Conservation (phyloP, 2,329 filamentous ascomycete genomes). For the Chaetomium olivaceum region DNA sequence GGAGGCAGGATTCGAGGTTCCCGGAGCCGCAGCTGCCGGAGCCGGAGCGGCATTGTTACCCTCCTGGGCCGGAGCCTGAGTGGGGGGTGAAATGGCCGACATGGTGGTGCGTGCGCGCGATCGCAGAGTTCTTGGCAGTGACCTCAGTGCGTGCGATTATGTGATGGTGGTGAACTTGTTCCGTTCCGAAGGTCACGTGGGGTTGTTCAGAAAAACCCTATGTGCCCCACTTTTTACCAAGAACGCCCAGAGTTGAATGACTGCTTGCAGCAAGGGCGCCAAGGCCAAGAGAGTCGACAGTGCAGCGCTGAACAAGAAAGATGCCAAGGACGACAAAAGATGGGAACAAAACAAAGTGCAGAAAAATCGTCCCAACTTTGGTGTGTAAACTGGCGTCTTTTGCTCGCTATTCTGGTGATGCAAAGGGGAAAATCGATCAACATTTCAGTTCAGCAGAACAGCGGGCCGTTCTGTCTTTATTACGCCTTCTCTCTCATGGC, state of each 20-base stretch:
- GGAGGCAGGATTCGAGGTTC: slow-evolving; percentile 46
- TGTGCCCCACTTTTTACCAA: slow-evolving; percentile 27
- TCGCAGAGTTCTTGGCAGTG: background rate
- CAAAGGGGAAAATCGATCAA: slow-evolving; percentile 30
- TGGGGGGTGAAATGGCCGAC: slow-evolving; percentile 10
- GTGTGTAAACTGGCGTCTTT: slow-evolving; percentile 1
- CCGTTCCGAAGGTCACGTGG: slow-evolving; percentile 21
- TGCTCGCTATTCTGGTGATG: slow-evolving; percentile 21
- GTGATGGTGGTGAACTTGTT: background rate
- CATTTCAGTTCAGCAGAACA: slow-evolving; percentile 26
- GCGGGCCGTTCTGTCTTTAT: slow-evolving; percentile 38
- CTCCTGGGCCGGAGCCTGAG: slow-evolving; percentile 9
- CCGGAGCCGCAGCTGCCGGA: slow-evolving; percentile 37
- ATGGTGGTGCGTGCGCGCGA: slow-evolving; percentile 18
- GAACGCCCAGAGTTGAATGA: slow-evolving; percentile 27
- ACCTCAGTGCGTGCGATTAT: background rate
- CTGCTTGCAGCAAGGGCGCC: slow-evolving; percentile 22
- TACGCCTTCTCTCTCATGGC: slow-evolving; percentile 33
- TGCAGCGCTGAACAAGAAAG: slow-evolving; percentile 16
- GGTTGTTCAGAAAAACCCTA: slow-evolving; percentile 21
- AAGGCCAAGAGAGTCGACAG: slow-evolving; percentile 25
- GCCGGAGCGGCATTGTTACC: slow-evolving; percentile 27
- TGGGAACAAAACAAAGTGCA: background rate
- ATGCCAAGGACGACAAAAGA: slow-evolving; percentile 11
- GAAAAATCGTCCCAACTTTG: slow-evolving; percentile 3